Evolutionary conservation across 139 green algal species (phyloP), one percentile per base, ranked within the genome.

Genomic region (Prasinococcaceae sp.): DNA sequence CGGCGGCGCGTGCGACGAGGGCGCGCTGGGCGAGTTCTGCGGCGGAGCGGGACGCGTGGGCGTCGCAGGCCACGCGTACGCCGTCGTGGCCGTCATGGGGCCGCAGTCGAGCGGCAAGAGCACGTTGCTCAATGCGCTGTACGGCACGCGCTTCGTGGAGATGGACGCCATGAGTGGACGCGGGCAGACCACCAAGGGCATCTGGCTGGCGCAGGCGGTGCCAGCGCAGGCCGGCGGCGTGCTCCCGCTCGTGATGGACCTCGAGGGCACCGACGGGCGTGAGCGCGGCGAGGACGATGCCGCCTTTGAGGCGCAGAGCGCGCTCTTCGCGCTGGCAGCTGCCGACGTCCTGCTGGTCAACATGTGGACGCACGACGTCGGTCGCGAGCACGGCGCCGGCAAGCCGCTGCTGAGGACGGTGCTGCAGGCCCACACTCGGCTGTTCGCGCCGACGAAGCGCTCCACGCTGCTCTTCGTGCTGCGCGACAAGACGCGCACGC

Each of bases 391-490:
- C 25, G 90, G 84, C 4, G 73, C 82, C 3, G 92, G 92, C 47
- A 98, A 96, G 73, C 90, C 90, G 0, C 75, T 99, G 30, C 73
- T 99, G 32, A 94, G 90, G 58, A 99, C 88, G 4, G 89, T 98
- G 33, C 89, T 97, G 42, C 85, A 96, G 75, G 84, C 73, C 35
- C n/a, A 97, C 72, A 61, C 98, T 37, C 94, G 94, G 76, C 75
- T 99, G 14, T 96, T 98, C 68, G 70, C 73, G 47, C 68, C 71
- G 17, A 69, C 71, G 32, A 73, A 68, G 30, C n/a, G n/a, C n/a
- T 85, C 80, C 0, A 78, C 88, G 35, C 72, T 99, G 55, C 75
- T 98, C 52, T 98, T 99, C 73, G 88, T 97, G n/a, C 87, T 99
- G 45, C 75, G 90, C 14, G 90, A 98, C 70, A 68, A 68, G 33